Evolutionary conservation across 305 asterid genomes (phyloP).

Genomic region (Plantago lanceolata): DNA sequence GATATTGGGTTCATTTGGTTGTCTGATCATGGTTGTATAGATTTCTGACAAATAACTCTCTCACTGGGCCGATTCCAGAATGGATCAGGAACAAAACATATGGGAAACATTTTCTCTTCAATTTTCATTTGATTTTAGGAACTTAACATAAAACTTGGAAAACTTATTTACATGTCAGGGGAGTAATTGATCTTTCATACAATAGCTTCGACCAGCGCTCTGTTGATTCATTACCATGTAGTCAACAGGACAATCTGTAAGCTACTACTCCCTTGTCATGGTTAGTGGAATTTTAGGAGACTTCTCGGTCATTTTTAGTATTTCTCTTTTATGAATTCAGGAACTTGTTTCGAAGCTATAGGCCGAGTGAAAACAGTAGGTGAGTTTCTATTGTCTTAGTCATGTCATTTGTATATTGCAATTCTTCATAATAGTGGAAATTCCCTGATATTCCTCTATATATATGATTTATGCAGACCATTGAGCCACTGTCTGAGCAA

Average conservation of each 20-base stretch:
- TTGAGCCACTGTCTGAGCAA: no score
- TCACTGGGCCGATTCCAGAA: constrained; percentile 36
- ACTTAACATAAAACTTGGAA: constrained; percentile 12
- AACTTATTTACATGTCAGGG: constrained; percentile 22
- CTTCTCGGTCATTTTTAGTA: not conserved
- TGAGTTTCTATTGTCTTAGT: no score
- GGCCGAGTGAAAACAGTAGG: not conserved
- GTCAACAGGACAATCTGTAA: constrained; percentile 37
- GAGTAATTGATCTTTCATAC: constrained; percentile 55
- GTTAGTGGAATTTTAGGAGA: constrained; percentile 1
- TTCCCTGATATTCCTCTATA: no score
- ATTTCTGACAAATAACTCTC: constrained; percentile 44
- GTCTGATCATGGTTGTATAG: constrained; percentile 16
- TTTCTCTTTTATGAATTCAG: constrained; percentile 28
- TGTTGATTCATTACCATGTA: constrained; percentile 35
- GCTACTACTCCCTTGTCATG: constrained; percentile 16
- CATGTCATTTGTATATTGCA: no score
- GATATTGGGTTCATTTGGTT: not conserved
- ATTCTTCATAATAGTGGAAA: no score
- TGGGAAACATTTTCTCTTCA: constrained; percentile 8
- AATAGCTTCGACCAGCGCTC: constrained; percentile 39
- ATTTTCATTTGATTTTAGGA: not conserved
- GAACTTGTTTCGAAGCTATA: constrained; percentile 54
- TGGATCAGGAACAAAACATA: constrained; percentile 32
- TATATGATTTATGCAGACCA: no score